Conservation (phyloP, 805 yeast genomes). For the Deakozyma indianensis region DNA sequence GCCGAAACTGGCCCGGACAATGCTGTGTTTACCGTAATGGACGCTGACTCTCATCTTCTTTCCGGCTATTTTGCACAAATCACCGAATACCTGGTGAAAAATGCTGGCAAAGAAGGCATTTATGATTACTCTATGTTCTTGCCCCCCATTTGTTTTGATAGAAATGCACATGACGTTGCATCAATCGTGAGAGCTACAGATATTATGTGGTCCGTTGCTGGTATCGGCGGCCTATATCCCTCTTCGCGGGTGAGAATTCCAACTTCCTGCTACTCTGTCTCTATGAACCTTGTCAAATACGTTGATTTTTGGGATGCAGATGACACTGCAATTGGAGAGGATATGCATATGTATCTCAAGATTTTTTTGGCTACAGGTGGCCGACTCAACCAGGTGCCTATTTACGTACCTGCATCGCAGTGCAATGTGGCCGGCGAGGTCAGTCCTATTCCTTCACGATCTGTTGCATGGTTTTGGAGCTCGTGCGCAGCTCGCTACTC, state of each 20-base stretch:
- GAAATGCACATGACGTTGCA: constrained; percentile 10
- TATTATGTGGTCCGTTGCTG: constrained; percentile 12
- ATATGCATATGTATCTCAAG: constrained; percentile 12
- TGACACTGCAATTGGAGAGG: constrained; percentile 12
- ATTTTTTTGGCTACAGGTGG: constrained; percentile 9
- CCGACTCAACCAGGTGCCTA: constrained; percentile 6
- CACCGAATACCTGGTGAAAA: constrained; percentile 2
- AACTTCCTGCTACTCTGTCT: constrained; percentile 11
- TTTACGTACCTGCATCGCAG: constrained; percentile 11
- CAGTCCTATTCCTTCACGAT: not conserved
- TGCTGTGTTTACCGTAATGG: constrained; percentile 10
- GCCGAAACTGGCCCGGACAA: not conserved
- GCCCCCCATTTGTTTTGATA: constrained; percentile 11
- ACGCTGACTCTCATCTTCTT: constrained; percentile 12
- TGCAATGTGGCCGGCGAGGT: constrained; percentile 10
- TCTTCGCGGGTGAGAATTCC: constrained; percentile 9
- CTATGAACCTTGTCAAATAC: constrained; percentile 7
- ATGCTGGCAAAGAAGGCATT: not conserved
- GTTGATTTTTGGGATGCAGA: constrained; percentile 13
- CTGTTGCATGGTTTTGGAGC: constrained; percentile 3
- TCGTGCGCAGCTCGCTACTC: constrained; percentile 7
- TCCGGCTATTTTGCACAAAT: constrained; percentile 7
- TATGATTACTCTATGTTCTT: constrained; percentile 7
- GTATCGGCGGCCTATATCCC: constrained; percentile 9
- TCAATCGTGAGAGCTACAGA: constrained; percentile 12